Evolutionary conservation across 139 green algal species (phyloP), one percentile per base, ranked within the genome.

Genomic region (Eudorina sp.): DNA sequence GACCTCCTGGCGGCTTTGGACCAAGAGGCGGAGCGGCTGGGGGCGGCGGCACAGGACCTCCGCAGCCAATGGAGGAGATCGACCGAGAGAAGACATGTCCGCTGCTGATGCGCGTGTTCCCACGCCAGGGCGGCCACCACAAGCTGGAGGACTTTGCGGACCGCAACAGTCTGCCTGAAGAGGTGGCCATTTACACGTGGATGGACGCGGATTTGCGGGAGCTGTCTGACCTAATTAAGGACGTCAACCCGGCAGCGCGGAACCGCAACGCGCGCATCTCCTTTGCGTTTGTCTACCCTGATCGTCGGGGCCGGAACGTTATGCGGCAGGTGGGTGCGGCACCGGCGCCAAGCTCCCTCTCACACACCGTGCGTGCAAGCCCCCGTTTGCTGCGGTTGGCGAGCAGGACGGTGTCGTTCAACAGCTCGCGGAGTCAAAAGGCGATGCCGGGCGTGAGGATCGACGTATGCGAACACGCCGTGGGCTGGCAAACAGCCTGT

Each of bases 201-300:
- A 92, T 92, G 88, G 97, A 99, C 87, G 97, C 97, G n/a, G 97
- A 94, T 3, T 91, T 99, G 84, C 85, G 96, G 46, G 97, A 99
- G 90, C 92, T 99, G n/a, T 94, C 93, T 6, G 97, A 99, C 36
- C 91, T 99, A 27, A 92, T 99, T 1, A 96, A 98, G 88, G 95
- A 98, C 78, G 82, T 85, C 7, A 80, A 96, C 31, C 89, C 90
- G 11, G 73, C 78, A 34, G 93, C 94, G 1, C 75, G 86, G 8
- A 69, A 89, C 51, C 86, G 90, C 4, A 86, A 72, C 16, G 90
- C 94, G 0, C 88, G 94, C 6, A 85, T 99, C 19, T 95, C 92
- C 14, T 99, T 99, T 89, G 88, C 97, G 16, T 95, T 99, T 74
- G 92, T 99, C 14, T 99, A 99, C 81, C 97, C 97, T 2, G 96